A percentile compares a stretch with the other conserved stretches of the same genome.
phyloP scores from a whole-genome alignment of 129 eudicot species.

The Lactuca saligna region DNA sequence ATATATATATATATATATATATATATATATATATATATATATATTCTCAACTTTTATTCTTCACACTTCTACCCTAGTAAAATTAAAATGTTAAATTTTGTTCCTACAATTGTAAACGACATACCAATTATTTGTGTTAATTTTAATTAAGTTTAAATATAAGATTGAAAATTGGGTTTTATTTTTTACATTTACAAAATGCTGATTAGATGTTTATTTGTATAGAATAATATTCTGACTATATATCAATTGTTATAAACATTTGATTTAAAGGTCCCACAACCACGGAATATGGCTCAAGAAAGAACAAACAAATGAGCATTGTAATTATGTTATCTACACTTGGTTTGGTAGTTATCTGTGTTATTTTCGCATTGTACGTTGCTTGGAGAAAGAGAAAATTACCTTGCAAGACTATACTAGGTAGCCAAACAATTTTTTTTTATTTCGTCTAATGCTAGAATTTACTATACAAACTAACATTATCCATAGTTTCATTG shows the following conservation, averaged over 20 bases:
- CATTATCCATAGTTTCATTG: not conserved
- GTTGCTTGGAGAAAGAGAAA: slow-evolving; percentile 21
- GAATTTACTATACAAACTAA: not conserved
- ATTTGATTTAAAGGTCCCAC: slow-evolving; percentile 15
- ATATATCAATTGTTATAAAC: not conserved
- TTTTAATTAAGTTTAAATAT: too few relatives aligned
- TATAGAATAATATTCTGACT: not conserved
- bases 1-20: too few relatives aligned
- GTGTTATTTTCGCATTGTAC: slow-evolving; percentile 19
- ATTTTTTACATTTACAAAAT: too few relatives aligned
- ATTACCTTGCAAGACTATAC: slow-evolving; percentile 1
- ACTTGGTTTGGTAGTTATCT: slow-evolving; percentile 15
- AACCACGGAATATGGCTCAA: not conserved
- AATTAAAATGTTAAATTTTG: too few relatives aligned
- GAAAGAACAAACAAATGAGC: slow-evolving; percentile 13
- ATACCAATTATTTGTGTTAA: too few relatives aligned
- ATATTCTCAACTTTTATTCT: too few relatives aligned
- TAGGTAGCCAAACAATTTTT: slow-evolving; percentile 13
- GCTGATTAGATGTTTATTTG: not conserved
- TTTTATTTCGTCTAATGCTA: not conserved
- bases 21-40: too few relatives aligned
- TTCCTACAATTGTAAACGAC: too few relatives aligned
- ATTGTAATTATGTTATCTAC: not conserved
- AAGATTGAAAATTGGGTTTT: too few relatives aligned
- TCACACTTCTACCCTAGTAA: too few relatives aligned